Percentiles rank a stretch among this genome's conserved stretches.
phyloP scores from a whole-genome alignment of 371 early-diverging fungal species.

The Mucor indicus region DNA sequence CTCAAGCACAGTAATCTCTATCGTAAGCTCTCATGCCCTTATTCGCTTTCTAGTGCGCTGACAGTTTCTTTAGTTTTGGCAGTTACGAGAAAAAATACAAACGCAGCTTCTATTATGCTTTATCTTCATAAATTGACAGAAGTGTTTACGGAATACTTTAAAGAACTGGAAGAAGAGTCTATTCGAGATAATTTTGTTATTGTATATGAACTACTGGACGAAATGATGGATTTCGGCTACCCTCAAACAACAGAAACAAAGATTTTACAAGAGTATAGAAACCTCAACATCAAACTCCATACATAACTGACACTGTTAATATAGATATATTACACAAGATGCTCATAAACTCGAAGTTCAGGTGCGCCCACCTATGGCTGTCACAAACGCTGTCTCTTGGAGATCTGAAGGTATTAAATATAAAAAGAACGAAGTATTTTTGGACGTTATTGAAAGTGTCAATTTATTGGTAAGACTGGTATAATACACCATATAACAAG shows the following conservation, averaged over 20 bases:
- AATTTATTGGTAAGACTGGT: conserved; percentile 78
- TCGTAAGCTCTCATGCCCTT: conserved; percentile 57
- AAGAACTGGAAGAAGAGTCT: conserved; percentile 97
- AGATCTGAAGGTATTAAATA: conserved; percentile 95
- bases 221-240: conserved; percentile 99
- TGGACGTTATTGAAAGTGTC: conserved; percentile 97
- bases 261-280: conserved; percentile 89
- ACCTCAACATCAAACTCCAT: no score
- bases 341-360: conserved; percentile 90
- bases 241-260: conserved; percentile 98
- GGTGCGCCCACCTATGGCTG: conserved; percentile 94
- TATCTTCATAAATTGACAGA: conserved; percentile 92
- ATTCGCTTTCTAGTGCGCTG: neutral
- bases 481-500: neutral
- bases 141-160: conserved; percentile 97
- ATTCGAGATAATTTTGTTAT: conserved; percentile 92
- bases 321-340: conserved; percentile 95
- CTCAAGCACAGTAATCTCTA: conserved; percentile 94
- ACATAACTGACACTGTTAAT: neutral
- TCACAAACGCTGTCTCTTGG: conserved; percentile 98
- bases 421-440: conserved; percentile 97
- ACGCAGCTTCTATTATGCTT: conserved; percentile 91
- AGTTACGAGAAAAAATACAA: conserved; percentile 94
- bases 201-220: conserved; percentile 96
- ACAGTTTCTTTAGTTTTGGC: conserved; percentile 69